A percentile compares a stretch with the other conserved stretches of the same genome.
Conservation (phyloP, 345 rosid genomes). For the Salix exigua region DNA sequence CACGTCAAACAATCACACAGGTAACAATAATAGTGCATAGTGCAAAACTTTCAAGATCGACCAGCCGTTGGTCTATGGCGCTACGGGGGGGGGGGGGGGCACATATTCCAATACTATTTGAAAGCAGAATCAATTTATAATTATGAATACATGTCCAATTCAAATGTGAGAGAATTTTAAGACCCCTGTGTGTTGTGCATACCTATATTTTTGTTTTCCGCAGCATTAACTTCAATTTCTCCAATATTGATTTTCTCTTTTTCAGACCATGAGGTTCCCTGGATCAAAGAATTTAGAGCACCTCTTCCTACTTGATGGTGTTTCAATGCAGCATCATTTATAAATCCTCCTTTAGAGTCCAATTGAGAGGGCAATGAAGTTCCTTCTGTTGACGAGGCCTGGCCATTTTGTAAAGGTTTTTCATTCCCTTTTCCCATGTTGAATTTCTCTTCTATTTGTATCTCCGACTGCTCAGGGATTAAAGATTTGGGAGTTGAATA, state of each 20-base stretch:
- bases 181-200: background rate
- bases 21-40: background rate
- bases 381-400: background rate
- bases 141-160: background rate
- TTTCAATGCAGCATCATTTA: background rate
- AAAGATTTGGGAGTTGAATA: background rate
- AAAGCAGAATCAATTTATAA: background rate
- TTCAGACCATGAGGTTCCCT: background rate
- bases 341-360: background rate
- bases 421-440: background rate
- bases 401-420: background rate
- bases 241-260: background rate
- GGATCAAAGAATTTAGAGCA: conserved; percentile 6
- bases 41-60: background rate
- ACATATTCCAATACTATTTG: no score
- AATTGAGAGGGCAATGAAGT: background rate
- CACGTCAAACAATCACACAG: background rate
- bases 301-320: background rate
- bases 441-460: background rate
- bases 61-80: background rate
- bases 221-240: background rate
- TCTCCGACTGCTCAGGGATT: background rate
- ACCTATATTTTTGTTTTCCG: conserved; percentile 12
- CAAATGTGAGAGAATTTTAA: background rate
- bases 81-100: background rate